Base-by-base conservation (phyloP, 768 basidiomycete genomes). In the Mycena amicta region DNA sequence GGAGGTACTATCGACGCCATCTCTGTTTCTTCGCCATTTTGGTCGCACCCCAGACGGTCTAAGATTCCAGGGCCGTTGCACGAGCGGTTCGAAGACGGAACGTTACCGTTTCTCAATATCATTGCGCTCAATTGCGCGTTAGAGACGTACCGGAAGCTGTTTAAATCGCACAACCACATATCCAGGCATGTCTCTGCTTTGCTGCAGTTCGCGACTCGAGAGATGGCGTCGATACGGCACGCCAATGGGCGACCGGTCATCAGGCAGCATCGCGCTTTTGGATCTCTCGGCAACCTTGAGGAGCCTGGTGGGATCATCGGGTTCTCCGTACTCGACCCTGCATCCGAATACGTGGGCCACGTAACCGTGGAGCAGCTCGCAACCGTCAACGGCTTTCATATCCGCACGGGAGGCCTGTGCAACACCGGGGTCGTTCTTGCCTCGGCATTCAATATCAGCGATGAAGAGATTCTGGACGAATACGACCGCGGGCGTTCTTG, bases 1-100 rank as follows among this genome's bases (percentile, higher is more conserved):
- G 84, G 84, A 11, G 83, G 83, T 3, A 83, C 80, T 0, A 82
- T 85, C 25, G 77, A 81, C 56, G 75, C 83, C 23, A 83, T 83
- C 1, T 83, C 83, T 58, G 83, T 83, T 6, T 82, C 83, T 1
- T 40, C 60, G 3, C 63, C 63, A 16, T 56, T 61, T 37, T 61
- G 57, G 56, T 56, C 60, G 16, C 51, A 47, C 13, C 63, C 63
- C 3, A 30, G 61, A 18, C 53, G 61, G 25, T 55, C 61, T 4
- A 12, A 57, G 16, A 4, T 55, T 15, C 62, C 58, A 20, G 59
- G 56, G 6, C 41, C 59, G 11, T 37, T 65, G 13, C 63, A 65
- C 52, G 57, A 58, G 23, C 60, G 56, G 2, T 56, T 61, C 37
- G 63, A 65, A 50, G 59, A 65, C 26, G 63, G 63, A 4, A 65